Base-by-base conservation (phyloP, 768 basidiomycete species). In the Collybia sordida region DNA sequence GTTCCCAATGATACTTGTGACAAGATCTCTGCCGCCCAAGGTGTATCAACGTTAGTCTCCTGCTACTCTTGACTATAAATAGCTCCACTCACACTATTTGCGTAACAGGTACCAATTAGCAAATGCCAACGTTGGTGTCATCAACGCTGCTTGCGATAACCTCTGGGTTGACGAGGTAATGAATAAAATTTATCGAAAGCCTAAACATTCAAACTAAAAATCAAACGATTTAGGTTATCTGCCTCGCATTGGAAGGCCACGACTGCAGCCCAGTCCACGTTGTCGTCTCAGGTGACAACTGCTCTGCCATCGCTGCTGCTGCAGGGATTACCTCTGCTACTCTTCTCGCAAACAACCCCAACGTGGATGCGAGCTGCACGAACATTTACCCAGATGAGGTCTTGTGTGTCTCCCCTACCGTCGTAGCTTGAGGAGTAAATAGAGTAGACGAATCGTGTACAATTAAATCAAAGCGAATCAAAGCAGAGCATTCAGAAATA, bases 351-450 rank as follows among this genome's bases (percentile, higher is more conserved):
- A 87, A 88, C 71, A 89, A 88, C 69, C 85, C 81, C 2, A 83
- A 88, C 59, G 62, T 88, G 48, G 67, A 82, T 63, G 48, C 54
- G 7, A 57, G 27, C 6, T 85, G 83, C 67, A 63, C 62, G 27
- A 84, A 84, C 67, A 73, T 87, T 46, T 81, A 81, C 65, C 63
- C 75, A 49, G 75, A 71, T 42, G 83, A 87, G 76, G 86, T 86
- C 31, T 31, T 31, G 31, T 31, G 31, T 31, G 31, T 69, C 78
- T 31, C 31, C 11, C 31, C 31, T 31, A 31, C 31, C 31, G 31
- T 31, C 31, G 31, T 31, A 31, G 31, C 14, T 11, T 31, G 31
- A 31, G 3, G 31, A 2, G 11, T 12, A 3, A 31, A 31, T 31
- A 11, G 9, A 7, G 14, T 31, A 31, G 31, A 31, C 9, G 11